These are phyloP conservation scores for Cryptococcus sp. DNA, from an alignment of 1,284 basidiomycete species.

Conservation along the genomic window DNA sequence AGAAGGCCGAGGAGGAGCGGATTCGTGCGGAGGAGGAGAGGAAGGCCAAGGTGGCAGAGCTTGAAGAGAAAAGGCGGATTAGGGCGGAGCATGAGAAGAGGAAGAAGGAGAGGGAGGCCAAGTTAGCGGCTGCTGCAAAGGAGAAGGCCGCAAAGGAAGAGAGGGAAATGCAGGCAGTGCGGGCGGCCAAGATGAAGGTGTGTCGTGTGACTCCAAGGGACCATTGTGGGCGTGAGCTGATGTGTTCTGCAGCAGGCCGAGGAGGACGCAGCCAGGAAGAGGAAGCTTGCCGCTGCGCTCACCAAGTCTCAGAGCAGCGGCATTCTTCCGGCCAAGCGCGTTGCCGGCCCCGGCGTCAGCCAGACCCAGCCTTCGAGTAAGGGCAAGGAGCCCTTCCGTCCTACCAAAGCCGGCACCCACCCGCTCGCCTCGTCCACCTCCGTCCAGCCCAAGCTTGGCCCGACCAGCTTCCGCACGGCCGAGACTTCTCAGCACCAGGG, in stretches of 20 bases:
- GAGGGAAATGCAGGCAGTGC: slow-evolving; percentile 29
- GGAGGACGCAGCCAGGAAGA: slow-evolving; percentile 48
- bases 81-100: slow-evolving; percentile 41
- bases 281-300: slow-evolving; percentile 38
- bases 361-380: slow-evolving; percentile 14
- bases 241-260: slow-evolving; percentile 18
- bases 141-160: slow-evolving; percentile 41
- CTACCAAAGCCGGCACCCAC: slow-evolving; percentile 7
- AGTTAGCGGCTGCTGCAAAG: slow-evolving; percentile 18
- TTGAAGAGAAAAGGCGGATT: slow-evolving; percentile 62
- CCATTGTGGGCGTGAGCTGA: neutral
- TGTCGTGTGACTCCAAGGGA: neutral
- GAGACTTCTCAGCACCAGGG: slow-evolving; percentile 4
- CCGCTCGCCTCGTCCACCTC: slow-evolving; percentile 5
- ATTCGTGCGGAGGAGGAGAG: slow-evolving; percentile 54
- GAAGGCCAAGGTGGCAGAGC: slow-evolving; percentile 47
- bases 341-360: slow-evolving; percentile 8
- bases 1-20: slow-evolving; percentile 75
- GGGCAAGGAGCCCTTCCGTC: slow-evolving; percentile 27
- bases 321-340: slow-evolving; percentile 16
- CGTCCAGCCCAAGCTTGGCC: slow-evolving; percentile 9
- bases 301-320: slow-evolving; percentile 19
- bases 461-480: slow-evolving; percentile 17
- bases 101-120: slow-evolving; percentile 46
- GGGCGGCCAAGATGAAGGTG: slow-evolving; percentile 31